Conservation (phyloP, 768 basidiomycete genomes). For the Boletus eberwhitei region DNA sequence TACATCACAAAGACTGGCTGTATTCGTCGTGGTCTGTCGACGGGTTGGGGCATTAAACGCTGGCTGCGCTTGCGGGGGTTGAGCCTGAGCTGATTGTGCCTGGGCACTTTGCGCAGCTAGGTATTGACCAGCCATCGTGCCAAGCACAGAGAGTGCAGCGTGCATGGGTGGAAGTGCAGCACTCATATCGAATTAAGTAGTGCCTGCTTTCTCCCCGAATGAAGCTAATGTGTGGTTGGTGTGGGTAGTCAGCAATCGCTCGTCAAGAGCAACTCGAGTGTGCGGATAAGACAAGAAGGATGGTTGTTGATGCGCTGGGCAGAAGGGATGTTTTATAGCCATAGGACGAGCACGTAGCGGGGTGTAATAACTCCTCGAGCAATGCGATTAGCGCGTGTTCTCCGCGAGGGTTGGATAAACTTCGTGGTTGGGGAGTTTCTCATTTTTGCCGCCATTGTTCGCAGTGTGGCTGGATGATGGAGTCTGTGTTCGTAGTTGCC, state of each 20-base stretch:
- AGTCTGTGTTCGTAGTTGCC: conserved; percentile 13
- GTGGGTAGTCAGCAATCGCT: conserved; percentile 16
- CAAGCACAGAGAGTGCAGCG: conserved; percentile 35
- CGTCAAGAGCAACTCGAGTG: conserved; percentile 29
- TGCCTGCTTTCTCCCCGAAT: conserved; percentile 7
- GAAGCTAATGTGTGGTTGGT: conserved; percentile 3
- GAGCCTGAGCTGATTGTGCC: conserved; percentile 25
- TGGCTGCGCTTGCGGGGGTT: conserved; percentile 25
- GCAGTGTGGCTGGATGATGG: conserved; percentile 10
- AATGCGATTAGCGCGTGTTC: conserved; percentile 33
- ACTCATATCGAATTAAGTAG: conserved; percentile 23
- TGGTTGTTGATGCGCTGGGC: conserved; percentile 23
- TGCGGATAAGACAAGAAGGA: conserved; percentile 45
- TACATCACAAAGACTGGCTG: conserved; percentile 51
- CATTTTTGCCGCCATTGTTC: conserved; percentile 10
- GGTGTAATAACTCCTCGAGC: conserved; percentile 8
- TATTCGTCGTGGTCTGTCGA: conserved; percentile 21
- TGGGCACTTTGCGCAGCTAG: conserved; percentile 31
- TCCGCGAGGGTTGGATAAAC: conserved; percentile 24
- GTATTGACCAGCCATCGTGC: conserved; percentile 36
- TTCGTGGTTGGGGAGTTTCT: conserved; percentile 10
- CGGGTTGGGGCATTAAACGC: conserved; percentile 4
- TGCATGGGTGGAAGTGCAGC: conserved; percentile 34
- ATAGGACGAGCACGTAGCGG: conserved; percentile 9
- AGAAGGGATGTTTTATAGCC: conserved; percentile 26